These are phyloP conservation scores for Pelargonium fulgidum DNA, from an alignment of 441 rosid species.

Conservation along the genomic window DNA sequence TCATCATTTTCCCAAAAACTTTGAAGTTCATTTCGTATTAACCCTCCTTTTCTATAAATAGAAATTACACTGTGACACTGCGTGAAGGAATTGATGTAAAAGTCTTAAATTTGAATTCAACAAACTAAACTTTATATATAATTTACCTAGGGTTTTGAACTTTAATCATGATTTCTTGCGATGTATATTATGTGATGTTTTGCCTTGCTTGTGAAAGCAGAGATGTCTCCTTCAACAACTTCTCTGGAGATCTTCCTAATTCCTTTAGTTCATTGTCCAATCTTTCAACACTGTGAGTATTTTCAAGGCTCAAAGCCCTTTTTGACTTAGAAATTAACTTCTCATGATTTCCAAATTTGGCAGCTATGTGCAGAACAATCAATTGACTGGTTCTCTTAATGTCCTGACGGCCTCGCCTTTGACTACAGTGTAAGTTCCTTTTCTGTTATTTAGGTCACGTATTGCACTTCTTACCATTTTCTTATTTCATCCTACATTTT, in stretches of 20 bases:
- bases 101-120: too few species aligned
- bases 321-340: neutral
- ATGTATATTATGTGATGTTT: neutral
- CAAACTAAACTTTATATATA: too few species aligned
- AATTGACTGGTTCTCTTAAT: conserved; percentile 66
- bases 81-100: too few species aligned
- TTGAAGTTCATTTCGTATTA: too few species aligned
- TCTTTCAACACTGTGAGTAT: conserved; percentile 72
- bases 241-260: conserved; percentile 79
- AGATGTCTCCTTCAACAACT: conserved; percentile 88
- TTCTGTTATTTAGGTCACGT: neutral
- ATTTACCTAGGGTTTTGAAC: too few species aligned
- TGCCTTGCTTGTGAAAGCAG: conserved; percentile 32
- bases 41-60: too few species aligned
- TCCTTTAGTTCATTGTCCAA: conserved; percentile 60
- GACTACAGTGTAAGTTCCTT: conserved; percentile 60
- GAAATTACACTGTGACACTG: too few species aligned
- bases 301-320: conserved; percentile 7
- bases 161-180: neutral
- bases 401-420: conserved; percentile 59
- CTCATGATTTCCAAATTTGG: conserved; percentile 28
- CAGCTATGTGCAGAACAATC: conserved; percentile 91
- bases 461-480: neutral
- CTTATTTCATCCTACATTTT: conserved; percentile 21
- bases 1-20: too few species aligned